Conservation (phyloP, 345 rosid genomes). For the Gynandropsis gynandra region DNA sequence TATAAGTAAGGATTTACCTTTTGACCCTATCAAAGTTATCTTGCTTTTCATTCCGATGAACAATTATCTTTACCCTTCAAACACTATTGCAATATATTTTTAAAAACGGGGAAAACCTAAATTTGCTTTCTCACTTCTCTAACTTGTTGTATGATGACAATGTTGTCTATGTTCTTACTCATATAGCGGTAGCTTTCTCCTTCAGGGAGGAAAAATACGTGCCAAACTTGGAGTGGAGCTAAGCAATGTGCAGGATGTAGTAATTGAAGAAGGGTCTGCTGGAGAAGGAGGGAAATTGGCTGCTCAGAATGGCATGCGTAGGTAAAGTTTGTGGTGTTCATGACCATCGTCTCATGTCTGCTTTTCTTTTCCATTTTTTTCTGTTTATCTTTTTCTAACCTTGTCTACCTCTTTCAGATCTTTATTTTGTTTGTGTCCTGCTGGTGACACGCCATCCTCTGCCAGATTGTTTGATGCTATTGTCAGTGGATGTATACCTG, state of each 20-base stretch:
- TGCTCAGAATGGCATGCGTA: constrained; percentile 86
- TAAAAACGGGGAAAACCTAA: background rate
- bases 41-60: background rate
- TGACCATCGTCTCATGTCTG: background rate
- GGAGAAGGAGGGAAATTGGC: constrained; percentile 81
- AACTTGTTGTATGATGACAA: background rate
- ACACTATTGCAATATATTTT: background rate
- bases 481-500: constrained; percentile 94
- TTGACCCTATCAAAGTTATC: background rate
- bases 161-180: background rate
- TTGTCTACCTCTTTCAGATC: constrained; percentile 41
- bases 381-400: constrained; percentile 13
- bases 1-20: background rate
- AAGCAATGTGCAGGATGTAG: constrained; percentile 43
- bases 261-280: constrained; percentile 73
- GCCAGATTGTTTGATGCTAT: constrained; percentile 95
- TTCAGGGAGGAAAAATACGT: constrained; percentile 94
- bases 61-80: background rate
- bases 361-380: constrained; percentile 17
- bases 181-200: constrained; percentile 15
- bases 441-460: constrained; percentile 98
- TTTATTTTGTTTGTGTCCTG: constrained; percentile 85
- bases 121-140: background rate
- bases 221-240: constrained; percentile 71
- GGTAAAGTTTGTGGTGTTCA: constrained; percentile 33